Base-by-base conservation (phyloP, 2,329 filamentous ascomycete species). In the Aspergillus ruber region DNA sequence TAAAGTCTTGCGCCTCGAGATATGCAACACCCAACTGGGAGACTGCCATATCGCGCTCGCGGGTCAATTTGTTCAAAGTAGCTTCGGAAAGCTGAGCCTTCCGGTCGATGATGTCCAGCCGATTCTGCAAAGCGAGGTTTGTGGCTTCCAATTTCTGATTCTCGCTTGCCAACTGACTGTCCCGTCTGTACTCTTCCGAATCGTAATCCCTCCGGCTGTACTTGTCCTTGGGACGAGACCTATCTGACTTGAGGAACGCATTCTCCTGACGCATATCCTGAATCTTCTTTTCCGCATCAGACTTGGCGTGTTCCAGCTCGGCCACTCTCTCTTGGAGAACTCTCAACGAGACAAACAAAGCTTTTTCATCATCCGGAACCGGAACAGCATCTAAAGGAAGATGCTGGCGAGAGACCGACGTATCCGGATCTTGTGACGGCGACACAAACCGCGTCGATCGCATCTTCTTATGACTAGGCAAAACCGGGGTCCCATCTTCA, bases 351-450 rank as follows among this genome's bases (percentile, higher is more conserved):
- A 78, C 72, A 56, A 81, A 82, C 42, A 85, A 75, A 2, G 76
- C 77, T 61, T 84, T 82, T 53, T 84, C 82, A 43, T 84, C 80
- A 10, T 78, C 73, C 0, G 81, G 81, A 41, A 83, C 72, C 0
- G 78, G 73, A 9, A 83, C 69, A 10, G 74, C 71, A 33, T 81
- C 74, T 17, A 84, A 64, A 0, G 74, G 71, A 10, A 71, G 61
- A 56, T 82, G 71, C 33, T 65, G 60, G 10, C 60, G 63, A 17
- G 61, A 58, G 27, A 66, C 48, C 12, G 63, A 65, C 21, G 67
- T 62, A 6, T 58, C 57, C 36, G 58, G 52, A 46, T 68, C 64
- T 42, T 66, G 63, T 3, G 67, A 64, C n/a, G 71, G 72, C 13
- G 75, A 76, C 3, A 74, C 69, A 61, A 81, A 82, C 32, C 79